Evolutionary conservation across 768 basidiomycete genomes (phyloP).

Genomic region (Phallus indusiatus): DNA sequence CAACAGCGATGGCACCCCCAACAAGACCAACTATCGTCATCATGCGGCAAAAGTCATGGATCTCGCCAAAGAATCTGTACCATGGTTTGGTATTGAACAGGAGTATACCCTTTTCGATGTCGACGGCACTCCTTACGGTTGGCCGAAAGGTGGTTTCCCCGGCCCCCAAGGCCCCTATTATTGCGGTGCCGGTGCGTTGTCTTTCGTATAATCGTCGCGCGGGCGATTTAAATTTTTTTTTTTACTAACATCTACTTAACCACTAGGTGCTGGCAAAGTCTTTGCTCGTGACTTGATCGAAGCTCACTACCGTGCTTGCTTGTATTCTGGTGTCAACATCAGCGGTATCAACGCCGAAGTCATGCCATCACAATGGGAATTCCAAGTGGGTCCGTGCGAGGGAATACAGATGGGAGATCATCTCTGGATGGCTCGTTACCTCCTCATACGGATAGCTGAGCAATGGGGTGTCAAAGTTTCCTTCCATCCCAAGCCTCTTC

Average conservation of each 20-base stretch:
- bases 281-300: conserved; percentile 98
- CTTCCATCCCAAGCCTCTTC: conserved; percentile 98
- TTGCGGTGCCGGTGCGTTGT: conserved; percentile 85
- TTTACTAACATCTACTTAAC: conserved; percentile 4
- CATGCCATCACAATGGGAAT: conserved; percentile 99
- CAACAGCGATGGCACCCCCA: conserved; percentile 98
- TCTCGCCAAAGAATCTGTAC: conserved; percentile 62
- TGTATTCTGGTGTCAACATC: conserved; percentile 93
- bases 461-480: conserved; percentile 97
- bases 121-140: conserved; percentile 85
- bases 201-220: background rate
- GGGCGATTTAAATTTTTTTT: background rate
- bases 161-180: conserved; percentile 99
- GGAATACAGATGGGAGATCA: conserved; percentile 99
- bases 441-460: conserved; percentile 91
- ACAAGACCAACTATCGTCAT: conserved; percentile 92
- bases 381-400: conserved; percentile 98
- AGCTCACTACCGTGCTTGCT: conserved; percentile 96
- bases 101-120: conserved; percentile 96
- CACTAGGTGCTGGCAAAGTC: conserved; percentile 86
- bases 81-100: conserved; percentile 99
- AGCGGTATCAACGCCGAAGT: conserved; percentile 99
- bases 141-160: conserved; percentile 99
- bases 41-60: conserved; percentile 95
- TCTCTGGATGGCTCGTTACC: conserved; percentile 98